phyloP scores from a whole-genome alignment of 495 filamentous ascomycete species.

The Trichoderma gamsii region DNA sequence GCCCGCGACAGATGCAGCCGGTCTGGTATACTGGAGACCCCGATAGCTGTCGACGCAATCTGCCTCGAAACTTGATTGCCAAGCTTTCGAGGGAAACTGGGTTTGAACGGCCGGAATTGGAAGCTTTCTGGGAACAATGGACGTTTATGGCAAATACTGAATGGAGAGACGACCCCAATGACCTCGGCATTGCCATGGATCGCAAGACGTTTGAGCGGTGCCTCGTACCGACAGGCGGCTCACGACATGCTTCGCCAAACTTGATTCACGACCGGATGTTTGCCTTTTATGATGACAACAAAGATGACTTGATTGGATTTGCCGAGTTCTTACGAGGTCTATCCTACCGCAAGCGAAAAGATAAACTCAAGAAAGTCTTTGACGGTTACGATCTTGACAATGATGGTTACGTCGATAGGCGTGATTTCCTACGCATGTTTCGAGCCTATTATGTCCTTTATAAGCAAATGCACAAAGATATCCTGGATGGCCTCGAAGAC shows the following conservation, averaged over 20 bases:
- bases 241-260: slow-evolving; percentile 70
- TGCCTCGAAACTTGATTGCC: slow-evolving; percentile 57
- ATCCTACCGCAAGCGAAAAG: slow-evolving; percentile 72
- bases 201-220: slow-evolving; percentile 85
- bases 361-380: slow-evolving; percentile 71
- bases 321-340: slow-evolving; percentile 82
- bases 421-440: slow-evolving; percentile 90
- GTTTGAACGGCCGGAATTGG: slow-evolving; percentile 76
- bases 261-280: slow-evolving; percentile 95
- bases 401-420: slow-evolving; percentile 80
- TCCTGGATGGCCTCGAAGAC: slow-evolving; percentile 75
- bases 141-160: slow-evolving; percentile 81
- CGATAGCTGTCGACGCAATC: slow-evolving; percentile 48
- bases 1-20: slow-evolving; percentile 57
- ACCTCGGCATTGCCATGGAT: slow-evolving; percentile 76
- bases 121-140: slow-evolving; percentile 95
- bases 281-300: slow-evolving; percentile 87
- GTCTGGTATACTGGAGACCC: slow-evolving; percentile 91
- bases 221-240: slow-evolving; percentile 75
- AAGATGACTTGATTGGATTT: slow-evolving; percentile 86
- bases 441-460: slow-evolving; percentile 81
- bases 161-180: slow-evolving; percentile 75
- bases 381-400: slow-evolving; percentile 85
- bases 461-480: slow-evolving; percentile 76
- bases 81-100: slow-evolving; percentile 64